Base-by-base conservation (phyloP, 2,329 filamentous ascomycete species). In the Venturia aucupariae region DNA sequence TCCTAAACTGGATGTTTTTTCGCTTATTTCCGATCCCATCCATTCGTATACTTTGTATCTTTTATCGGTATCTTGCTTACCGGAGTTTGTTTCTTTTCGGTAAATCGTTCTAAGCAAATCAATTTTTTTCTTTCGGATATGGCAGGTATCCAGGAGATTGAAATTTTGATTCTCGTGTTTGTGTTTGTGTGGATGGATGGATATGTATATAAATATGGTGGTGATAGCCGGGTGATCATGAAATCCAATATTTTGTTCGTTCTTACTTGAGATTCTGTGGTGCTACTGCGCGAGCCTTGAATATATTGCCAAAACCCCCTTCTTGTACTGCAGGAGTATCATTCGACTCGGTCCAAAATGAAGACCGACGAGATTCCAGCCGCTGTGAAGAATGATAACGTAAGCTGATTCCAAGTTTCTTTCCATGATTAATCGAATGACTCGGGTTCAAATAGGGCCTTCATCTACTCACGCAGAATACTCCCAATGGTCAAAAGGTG, bases 401-500 rank as follows among this genome's bases (percentile, higher is more conserved):
- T 27, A 61, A 11, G 30, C 11, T 11, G 6, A n/a, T 22, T 30
- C 2, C 17, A 2, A 38, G 11, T 13, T n/a, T 2, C 39, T 13
- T 61, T 24, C 17, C 35, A 8, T 46, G 27, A 42, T 27, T 19
- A 22, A 19, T 2, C 11, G 54, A 35, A 4, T 27, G n/a, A 35
- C 8, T 13, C 8, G 39, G 61, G 39, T 11, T 35, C 22, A 11
- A 27, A 32, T 27, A 59, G 24, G 61, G 80, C 42, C 74, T 83
- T 44, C 80, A 83, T 68, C 72, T 84, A 3, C 75, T 84, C 68
- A 83, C 81, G 0, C 74, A 75, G 69, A 77, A 71, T 68, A 82
- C 81, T 2, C 80, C 80, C 54, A 83, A 82, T 70, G 77, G 76
- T 70, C 76, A 77, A 75, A 88, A 88, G 71, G 78, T 77, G 38